A percentile compares a stretch with the other conserved stretches of the same genome.
Conservation (phyloP, 257 asterid species). For the Solanum chiquidenum region DNA sequence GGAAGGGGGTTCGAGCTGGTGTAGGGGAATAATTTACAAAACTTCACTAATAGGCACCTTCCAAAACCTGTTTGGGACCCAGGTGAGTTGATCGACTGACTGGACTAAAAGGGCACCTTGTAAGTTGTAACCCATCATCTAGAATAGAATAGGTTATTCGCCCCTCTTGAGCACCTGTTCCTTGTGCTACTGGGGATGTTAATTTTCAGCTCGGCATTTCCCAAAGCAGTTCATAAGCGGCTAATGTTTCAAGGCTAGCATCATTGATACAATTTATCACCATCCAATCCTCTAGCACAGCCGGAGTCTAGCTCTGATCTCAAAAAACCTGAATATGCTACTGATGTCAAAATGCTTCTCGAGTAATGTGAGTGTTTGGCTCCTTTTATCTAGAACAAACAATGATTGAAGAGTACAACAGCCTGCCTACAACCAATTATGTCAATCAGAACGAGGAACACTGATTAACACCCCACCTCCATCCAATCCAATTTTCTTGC, state of each 20-base stretch:
- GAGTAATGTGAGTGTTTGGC: not conserved
- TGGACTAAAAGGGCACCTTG: not conserved
- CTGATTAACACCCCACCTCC: not conserved
- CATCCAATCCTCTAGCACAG: not conserved
- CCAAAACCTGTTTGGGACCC: not conserved
- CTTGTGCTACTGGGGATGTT: not conserved
- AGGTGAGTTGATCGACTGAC: not conserved
- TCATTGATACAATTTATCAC: not conserved
- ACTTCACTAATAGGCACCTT: not conserved
- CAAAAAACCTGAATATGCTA: not conserved
- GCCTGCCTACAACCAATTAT: not conserved
- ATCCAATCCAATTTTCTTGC: not conserved
- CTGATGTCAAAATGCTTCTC: not conserved
- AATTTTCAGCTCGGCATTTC: not conserved
- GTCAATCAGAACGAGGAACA: not conserved
- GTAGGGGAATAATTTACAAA: not conserved
- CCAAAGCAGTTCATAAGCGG: not conserved
- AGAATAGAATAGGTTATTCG: not conserved
- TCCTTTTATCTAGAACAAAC: not conserved
- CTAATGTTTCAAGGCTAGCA: not conserved
- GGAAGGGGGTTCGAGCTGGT: not conserved
- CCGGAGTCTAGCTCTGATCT: not conserved
- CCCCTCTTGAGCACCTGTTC: not conserved
- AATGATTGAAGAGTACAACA: not conserved
- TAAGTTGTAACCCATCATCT: not conserved